Base-by-base conservation (phyloP, 2,329 filamentous ascomycete species). In the Xylariaceae sp. region DNA sequence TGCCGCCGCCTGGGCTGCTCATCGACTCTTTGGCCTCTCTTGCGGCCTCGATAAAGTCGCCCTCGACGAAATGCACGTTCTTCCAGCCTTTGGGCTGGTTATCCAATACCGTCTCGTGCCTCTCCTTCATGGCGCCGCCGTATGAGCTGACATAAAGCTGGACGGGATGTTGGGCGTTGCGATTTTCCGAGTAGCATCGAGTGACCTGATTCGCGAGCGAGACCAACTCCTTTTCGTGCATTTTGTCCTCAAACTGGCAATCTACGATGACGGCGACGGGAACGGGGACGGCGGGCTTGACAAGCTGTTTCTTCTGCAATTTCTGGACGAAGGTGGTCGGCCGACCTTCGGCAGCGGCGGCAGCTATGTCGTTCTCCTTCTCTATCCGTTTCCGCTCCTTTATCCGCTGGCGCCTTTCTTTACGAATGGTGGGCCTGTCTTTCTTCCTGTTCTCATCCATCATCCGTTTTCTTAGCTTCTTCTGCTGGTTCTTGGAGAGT, bases 221-320 rank as follows among this genome's bases (percentile, higher is more conserved):
- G 35, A 89, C 79, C 19, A 84, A 68, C 61, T 98, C 92, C 47
- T 83, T 82, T 23, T 90, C 83, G 32, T 70, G 71, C 92, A 98
- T 98, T 52, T 89, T 74, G 26, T 83, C 68, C 57, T 98, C 89
- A 56, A 93, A 98, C 45, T 84, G 79, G 61, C 90, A 96, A 63
- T 98, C 92, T 42, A 98, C 65, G 38, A 98, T 69, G 45, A 98
- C 65, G 0, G 85, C 76, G 15, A 96, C 64, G 2, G 89, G 88
- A 0, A 93, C 71, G 31, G 68, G 63, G 27, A 60, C 51, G n/a
- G 39, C 44, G 29, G 33, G 43, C 35, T 40, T 48, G 42, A 49
- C 44, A 39, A 43, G 26, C 49, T 50, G 47, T 29, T 53, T 55
- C 41, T 56, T 63, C 53, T 53, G 56, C 36, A 54, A 53, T 21